Conservation (phyloP, 2,329 filamentous ascomycete genomes). For the Intubia oerlemansii region DNA sequence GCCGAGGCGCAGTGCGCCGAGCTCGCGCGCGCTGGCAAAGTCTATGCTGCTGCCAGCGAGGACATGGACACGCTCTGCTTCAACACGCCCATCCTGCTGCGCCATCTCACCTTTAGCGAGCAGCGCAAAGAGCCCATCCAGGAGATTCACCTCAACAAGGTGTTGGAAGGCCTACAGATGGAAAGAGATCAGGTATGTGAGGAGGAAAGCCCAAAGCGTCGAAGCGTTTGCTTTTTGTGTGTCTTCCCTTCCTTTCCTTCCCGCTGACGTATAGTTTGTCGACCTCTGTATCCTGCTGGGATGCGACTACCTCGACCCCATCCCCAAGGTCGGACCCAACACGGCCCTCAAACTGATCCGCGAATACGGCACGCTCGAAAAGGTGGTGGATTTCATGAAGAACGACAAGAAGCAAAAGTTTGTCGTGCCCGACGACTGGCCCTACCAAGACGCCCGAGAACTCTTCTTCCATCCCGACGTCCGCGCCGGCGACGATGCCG, state of each 20-base stretch:
- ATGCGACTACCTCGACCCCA: constrained; percentile 92
- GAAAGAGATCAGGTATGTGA: constrained; percentile 55
- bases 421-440: constrained; percentile 87
- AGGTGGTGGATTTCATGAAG: constrained; percentile 62
- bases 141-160: constrained; percentile 75
- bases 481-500: constrained; percentile 55
- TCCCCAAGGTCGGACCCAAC: constrained; percentile 81
- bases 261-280: constrained; percentile 47
- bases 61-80: constrained; percentile 99
- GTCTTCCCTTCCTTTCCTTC: background rate
- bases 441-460: constrained; percentile 73
- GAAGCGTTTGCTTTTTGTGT: no score
- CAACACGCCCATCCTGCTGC: constrained; percentile 69
- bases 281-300: constrained; percentile 94
- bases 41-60: constrained; percentile 89
- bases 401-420: constrained; percentile 62
- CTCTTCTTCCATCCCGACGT: constrained; percentile 89
- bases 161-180: constrained; percentile 74
- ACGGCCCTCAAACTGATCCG: constrained; percentile 89
- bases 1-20: constrained; percentile 92
- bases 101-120: constrained; percentile 92
- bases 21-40: constrained; percentile 75
- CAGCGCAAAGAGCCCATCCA: constrained; percentile 95
- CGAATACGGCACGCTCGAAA: constrained; percentile 74
- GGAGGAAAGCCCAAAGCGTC: no score